These are phyloP conservation scores for Carpinus viminea DNA, from an alignment of 306 rosid genomes.

Conservation along the genomic window DNA sequence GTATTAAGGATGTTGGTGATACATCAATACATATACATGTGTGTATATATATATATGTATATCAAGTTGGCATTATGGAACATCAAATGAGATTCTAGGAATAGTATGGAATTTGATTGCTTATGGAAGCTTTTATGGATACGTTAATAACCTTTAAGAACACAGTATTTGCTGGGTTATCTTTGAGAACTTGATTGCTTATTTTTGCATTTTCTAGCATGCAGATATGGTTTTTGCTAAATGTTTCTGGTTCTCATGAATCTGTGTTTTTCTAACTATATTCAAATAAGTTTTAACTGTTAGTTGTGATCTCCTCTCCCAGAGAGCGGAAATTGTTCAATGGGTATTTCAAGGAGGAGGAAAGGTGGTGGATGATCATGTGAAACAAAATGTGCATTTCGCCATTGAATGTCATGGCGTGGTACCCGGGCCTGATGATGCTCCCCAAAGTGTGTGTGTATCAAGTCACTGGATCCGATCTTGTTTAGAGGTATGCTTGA, in stretches of 20 bases:
- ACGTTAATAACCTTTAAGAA: neutral
- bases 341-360: constrained; percentile 95
- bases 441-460: constrained; percentile 40
- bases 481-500: constrained; percentile 74
- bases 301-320: constrained; percentile 33
- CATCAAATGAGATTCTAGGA: neutral
- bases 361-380: constrained; percentile 49
- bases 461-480: constrained; percentile 96
- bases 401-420: constrained; percentile 80
- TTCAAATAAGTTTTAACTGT: constrained; percentile 20
- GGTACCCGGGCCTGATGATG: constrained; percentile 34
- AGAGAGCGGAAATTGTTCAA: constrained; percentile 83
- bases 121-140: neutral
- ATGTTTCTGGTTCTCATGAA: neutral
- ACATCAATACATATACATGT: neutral
- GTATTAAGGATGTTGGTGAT: neutral
- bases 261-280: neutral
- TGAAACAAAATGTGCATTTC: constrained; percentile 54
- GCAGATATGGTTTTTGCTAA: constrained; percentile 5
- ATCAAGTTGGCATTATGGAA: neutral
- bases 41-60: neutral
- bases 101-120: neutral
- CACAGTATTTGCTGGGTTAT: neutral
- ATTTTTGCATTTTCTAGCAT: constrained; percentile 1
- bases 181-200: constrained; percentile 3